Evolutionary conservation across 116 monocot species (phyloP).

Genomic region (Cymodocea nodosa): DNA sequence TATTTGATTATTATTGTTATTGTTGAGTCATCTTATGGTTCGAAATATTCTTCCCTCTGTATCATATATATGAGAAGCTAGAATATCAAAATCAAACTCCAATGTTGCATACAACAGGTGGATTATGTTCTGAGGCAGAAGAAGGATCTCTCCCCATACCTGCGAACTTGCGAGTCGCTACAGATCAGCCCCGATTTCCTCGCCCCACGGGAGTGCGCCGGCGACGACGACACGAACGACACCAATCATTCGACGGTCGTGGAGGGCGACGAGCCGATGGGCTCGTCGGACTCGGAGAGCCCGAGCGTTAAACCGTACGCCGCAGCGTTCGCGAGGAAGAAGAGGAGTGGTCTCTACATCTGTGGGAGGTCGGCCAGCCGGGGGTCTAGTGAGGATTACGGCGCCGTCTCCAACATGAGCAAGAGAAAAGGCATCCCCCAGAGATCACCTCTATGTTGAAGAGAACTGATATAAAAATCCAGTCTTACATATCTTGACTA

Average conservation of each 20-base stretch:
- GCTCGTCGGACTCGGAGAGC: slow-evolving; percentile 68
- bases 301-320: slow-evolving; percentile 31
- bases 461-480: neutral
- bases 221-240: slow-evolving; percentile 50
- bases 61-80: too few relatives aligned
- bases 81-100: too few relatives aligned
- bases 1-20: too few relatives aligned
- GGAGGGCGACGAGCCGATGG: slow-evolving; percentile 54
- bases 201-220: slow-evolving; percentile 36
- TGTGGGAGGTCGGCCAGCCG: slow-evolving; percentile 34
- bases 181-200: slow-evolving; percentile 61
- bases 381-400: slow-evolving; percentile 30
- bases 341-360: slow-evolving; percentile 33
- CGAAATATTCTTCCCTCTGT: too few relatives aligned
- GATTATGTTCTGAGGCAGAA: slow-evolving; percentile 60
- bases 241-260: slow-evolving; percentile 71
- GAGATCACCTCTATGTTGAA: slow-evolving; percentile 30
- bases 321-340: slow-evolving; percentile 30
- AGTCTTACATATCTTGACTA: neutral
- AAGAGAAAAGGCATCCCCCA: slow-evolving; percentile 90
- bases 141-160: slow-evolving; percentile 50
- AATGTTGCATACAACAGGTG: slow-evolving; percentile 27
- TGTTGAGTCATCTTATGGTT: too few relatives aligned
- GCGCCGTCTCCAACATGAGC: slow-evolving; percentile 46
- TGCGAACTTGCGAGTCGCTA: slow-evolving; percentile 50